These are phyloP conservation scores for Calonectria crousiana DNA, from an alignment of 2,329 filamentous ascomycete genomes.

Conservation along the genomic window DNA sequence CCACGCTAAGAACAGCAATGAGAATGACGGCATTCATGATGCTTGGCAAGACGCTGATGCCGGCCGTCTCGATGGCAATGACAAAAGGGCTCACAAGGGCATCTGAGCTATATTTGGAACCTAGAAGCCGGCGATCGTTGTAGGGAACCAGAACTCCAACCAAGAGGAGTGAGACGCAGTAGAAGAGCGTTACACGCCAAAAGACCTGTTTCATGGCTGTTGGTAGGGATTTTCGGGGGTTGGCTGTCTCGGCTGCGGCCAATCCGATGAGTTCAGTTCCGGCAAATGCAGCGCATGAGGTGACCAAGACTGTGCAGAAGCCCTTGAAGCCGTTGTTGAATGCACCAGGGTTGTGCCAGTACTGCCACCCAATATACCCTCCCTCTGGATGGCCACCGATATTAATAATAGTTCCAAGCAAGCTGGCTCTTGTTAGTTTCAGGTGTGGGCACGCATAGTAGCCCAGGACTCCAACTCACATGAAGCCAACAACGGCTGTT, in stretches of 20 bases:
- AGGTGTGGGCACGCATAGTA: background rate
- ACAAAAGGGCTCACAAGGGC: slow-evolving; percentile 89
- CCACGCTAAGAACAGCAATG: slow-evolving; percentile 90
- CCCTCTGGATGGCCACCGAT: slow-evolving; percentile 79
- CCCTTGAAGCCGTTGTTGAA: slow-evolving; percentile 87
- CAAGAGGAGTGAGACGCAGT: slow-evolving; percentile 83
- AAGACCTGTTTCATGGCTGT: slow-evolving; percentile 96
- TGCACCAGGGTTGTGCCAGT: slow-evolving; percentile 84
- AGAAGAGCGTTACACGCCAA: slow-evolving; percentile 93
- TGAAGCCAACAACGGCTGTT: slow-evolving; percentile 86
- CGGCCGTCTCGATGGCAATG: slow-evolving; percentile 87
- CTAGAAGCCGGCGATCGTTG: slow-evolving; percentile 72
- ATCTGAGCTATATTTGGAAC: slow-evolving; percentile 67
- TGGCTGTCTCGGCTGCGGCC: slow-evolving; percentile 82
- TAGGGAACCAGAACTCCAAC: slow-evolving; percentile 87
- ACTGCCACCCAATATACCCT: slow-evolving; percentile 83
- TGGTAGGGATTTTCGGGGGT: slow-evolving; percentile 83
- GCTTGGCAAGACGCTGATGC: slow-evolving; percentile 84
- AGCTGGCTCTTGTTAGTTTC: slow-evolving; percentile 58
- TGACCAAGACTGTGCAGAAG: slow-evolving; percentile 80
- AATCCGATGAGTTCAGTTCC: slow-evolving; percentile 82
- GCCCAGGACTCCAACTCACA: slow-evolving; percentile 58
- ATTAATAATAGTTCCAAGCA: slow-evolving; percentile 87
- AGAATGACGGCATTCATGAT: slow-evolving; percentile 95
- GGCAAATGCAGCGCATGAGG: slow-evolving; percentile 79